Conservation (phyloP, 1,284 basidiomycete species). For the Caloboletus firmus region DNA sequence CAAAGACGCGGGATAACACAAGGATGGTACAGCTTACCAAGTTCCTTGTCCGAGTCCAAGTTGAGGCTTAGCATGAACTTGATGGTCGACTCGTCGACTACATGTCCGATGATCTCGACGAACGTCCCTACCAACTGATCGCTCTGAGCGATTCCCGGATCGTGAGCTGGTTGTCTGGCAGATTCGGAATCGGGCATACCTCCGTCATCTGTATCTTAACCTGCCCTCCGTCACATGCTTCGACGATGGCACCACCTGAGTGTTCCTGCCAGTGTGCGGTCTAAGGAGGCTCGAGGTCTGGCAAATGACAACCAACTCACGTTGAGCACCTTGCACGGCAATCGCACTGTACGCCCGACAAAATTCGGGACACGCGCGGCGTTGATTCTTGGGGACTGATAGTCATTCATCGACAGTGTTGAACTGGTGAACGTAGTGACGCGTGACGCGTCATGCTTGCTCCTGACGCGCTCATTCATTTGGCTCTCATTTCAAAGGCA, state of each 20-base stretch:
- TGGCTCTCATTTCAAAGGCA: too few relatives aligned
- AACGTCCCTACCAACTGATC: conserved; percentile 27
- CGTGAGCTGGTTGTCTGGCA: neutral
- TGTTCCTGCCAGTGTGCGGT: conserved; percentile 45
- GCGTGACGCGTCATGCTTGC: too few relatives aligned
- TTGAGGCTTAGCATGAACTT: conserved; percentile 62
- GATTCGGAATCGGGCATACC: conserved; percentile 38
- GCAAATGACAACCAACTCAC: conserved; percentile 36
- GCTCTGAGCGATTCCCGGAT: conserved; percentile 39
- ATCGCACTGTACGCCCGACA: conserved; percentile 61
- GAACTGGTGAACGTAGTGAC: too few relatives aligned
- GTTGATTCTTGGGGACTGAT: conserved; percentile 64
- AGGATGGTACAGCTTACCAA: conserved; percentile 48
- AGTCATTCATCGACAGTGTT: conserved; percentile 39
- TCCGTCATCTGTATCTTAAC: conserved; percentile 54
- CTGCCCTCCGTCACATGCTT: conserved; percentile 72
- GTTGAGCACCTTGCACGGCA: conserved; percentile 69
- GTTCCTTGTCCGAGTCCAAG: conserved; percentile 52
- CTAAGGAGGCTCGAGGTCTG: conserved; percentile 2
- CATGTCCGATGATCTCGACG: conserved; percentile 40
- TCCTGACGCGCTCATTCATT: too few relatives aligned
- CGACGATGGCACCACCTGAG: conserved; percentile 58
- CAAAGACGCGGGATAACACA: neutral
- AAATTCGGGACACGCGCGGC: conserved; percentile 56
- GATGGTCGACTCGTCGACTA: conserved; percentile 58